Evolutionary conservation across 192 early-diverging fungal species (phyloP).

Genomic region (Coemansia sp.): DNA sequence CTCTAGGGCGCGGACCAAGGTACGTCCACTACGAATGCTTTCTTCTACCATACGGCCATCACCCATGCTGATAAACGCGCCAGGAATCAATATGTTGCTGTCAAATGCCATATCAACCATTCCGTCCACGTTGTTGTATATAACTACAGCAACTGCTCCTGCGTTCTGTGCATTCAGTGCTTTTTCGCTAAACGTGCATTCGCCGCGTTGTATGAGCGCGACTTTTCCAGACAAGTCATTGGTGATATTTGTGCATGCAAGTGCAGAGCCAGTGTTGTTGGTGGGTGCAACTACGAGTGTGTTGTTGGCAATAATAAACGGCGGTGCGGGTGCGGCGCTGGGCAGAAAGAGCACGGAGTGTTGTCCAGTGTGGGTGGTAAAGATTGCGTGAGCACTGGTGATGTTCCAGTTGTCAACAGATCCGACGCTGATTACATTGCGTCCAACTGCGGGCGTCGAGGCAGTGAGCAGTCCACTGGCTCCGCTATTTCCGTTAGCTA

Average conservation of each 20-base stretch:
- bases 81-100: slow-evolving; percentile 33
- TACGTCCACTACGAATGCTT: background rate
- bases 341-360: background rate
- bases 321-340: background rate
- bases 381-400: slow-evolving; percentile 19
- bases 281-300: slow-evolving; percentile 8
- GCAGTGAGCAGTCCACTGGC: slow-evolving; percentile 57
- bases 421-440: slow-evolving; percentile 62
- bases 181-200: slow-evolving; percentile 53
- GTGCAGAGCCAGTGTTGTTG: slow-evolving; percentile 3
- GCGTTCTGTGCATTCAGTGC: slow-evolving; percentile 46
- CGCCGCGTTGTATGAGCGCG: slow-evolving; percentile 50
- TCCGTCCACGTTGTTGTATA: slow-evolving; percentile 50
- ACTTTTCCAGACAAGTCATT: slow-evolving; percentile 32
- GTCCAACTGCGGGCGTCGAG: slow-evolving; percentile 53
- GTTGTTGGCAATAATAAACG: background rate
- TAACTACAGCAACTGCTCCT: slow-evolving; percentile 55
- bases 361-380: slow-evolving; percentile 6
- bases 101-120: background rate
- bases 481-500: slow-evolving; percentile 79
- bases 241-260: background rate
- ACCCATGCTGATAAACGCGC: slow-evolving; percentile 27
- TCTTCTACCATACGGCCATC: slow-evolving; percentile 22
- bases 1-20: slow-evolving; percentile 20
- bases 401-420: slow-evolving; percentile 54